A percentile compares a stretch with the other conserved stretches of the same genome.
phyloP scores from a whole-genome alignment of 2,329 filamentous ascomycete genomes.

The Didymella exigua region DNA sequence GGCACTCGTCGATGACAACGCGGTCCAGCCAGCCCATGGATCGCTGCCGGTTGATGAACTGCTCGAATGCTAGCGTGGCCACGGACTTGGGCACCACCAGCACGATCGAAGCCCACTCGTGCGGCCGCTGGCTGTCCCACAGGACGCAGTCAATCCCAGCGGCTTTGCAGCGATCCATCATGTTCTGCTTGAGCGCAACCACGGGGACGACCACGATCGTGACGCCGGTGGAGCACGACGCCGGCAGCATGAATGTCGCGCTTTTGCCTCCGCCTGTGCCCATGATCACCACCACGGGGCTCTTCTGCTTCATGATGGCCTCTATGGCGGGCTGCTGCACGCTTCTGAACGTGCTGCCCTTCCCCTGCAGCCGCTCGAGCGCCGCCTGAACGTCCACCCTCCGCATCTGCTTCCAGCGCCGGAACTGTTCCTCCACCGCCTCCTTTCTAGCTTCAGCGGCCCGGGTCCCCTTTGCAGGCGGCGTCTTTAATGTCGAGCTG shows the following conservation, averaged over 20 bases:
- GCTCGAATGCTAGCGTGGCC: constrained; percentile 26
- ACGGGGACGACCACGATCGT: not conserved
- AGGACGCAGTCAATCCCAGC: constrained; percentile 19
- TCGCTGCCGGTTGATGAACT: constrained; percentile 25
- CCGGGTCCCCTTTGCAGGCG: not conserved
- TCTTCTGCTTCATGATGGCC: not conserved
- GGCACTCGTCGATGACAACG: constrained; percentile 27
- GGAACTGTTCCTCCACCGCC: not conserved
- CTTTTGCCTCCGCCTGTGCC: not conserved
- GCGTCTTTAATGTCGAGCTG: not conserved
- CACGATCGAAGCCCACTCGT: constrained; percentile 23
- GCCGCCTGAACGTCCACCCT: not conserved
- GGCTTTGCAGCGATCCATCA: not conserved
- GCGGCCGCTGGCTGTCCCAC: constrained; percentile 24
- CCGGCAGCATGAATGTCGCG: not conserved
- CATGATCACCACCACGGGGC: not conserved
- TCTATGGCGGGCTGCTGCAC: not conserved
- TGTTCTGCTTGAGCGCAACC: not conserved
- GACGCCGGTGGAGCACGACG: not conserved
- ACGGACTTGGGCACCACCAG: constrained; percentile 34
- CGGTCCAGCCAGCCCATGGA: constrained; percentile 23
- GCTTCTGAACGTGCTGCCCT: not conserved
- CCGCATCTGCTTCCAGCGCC: not conserved
- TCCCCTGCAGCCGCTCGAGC: not conserved
- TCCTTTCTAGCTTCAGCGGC: not conserved